Conservation (phyloP, 108 stramenopile genomes). For the Chaetoceros tenuissimus region DNA sequence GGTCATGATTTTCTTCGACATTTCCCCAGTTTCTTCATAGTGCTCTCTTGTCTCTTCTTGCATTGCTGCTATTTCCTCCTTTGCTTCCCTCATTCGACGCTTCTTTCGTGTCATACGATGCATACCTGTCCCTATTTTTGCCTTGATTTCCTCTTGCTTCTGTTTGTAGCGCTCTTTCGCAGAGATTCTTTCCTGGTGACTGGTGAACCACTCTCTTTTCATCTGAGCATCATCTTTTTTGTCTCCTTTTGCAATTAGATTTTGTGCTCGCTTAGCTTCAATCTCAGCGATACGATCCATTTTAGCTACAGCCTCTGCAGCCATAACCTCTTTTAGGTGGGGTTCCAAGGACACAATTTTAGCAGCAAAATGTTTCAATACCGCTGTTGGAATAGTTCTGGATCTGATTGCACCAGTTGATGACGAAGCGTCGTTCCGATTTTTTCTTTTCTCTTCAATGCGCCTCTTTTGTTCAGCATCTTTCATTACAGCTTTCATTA, state of each 20-base stretch:
- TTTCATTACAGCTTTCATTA: constrained; percentile 88
- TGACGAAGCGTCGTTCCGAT: constrained; percentile 8
- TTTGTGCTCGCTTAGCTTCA: constrained; percentile 71
- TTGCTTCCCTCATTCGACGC: constrained; percentile 67
- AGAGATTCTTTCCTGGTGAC: constrained; percentile 38
- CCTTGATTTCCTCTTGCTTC: constrained; percentile 50
- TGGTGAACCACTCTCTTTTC: constrained; percentile 80
- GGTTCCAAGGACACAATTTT: constrained; percentile 72
- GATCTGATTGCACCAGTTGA: constrained; percentile 62
- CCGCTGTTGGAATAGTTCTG: constrained; percentile 69
- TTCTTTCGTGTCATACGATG: constrained; percentile 88
- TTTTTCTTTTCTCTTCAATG: constrained; percentile 3
- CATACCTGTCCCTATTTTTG: constrained; percentile 72
- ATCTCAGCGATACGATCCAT: constrained; percentile 86
- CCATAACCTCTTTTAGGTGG: constrained; percentile 68
- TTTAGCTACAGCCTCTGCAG: constrained; percentile 75
- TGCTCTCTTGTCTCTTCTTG: constrained; percentile 33
- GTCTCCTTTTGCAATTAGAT: constrained; percentile 69
- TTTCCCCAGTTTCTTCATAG: constrained; percentile 29
- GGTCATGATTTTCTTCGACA: constrained; percentile 27
- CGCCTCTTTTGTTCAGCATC: constrained; percentile 64
- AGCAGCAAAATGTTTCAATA: constrained; percentile 71
- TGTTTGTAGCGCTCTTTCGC: constrained; percentile 59
- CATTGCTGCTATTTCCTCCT: constrained; percentile 16
- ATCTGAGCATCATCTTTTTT: constrained; percentile 61